Evolutionary conservation across 306 rosid species (phyloP).

Genomic region (Fragaria vesca): DNA sequence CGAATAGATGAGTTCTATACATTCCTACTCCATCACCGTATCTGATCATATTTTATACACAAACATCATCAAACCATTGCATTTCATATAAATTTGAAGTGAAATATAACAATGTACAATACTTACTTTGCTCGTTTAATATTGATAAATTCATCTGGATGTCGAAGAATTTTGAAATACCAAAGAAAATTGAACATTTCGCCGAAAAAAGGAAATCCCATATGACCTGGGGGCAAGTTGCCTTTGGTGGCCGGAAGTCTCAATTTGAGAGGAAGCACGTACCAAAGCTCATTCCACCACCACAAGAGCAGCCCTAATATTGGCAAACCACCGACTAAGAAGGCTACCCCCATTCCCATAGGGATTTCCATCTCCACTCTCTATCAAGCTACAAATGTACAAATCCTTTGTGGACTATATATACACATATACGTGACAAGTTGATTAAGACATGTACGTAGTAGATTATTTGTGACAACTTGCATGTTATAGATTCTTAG

Average conservation of each 20-base stretch:
- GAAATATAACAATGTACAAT: no score
- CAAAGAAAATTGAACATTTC: slow-evolving; percentile 33
- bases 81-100: no score
- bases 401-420: no score
- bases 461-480: no score
- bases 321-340: slow-evolving; percentile 20
- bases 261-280: slow-evolving; percentile 21
- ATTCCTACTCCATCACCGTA: slow-evolving; percentile 35
- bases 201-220: slow-evolving; percentile 31
- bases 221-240: slow-evolving; percentile 30
- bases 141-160: slow-evolving; percentile 43
- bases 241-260: background rate
- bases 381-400: no score
- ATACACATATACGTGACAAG: no score
- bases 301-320: slow-evolving; percentile 23
- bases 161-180: slow-evolving; percentile 45
- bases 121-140: slow-evolving; percentile 25
- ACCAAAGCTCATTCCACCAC: slow-evolving; percentile 41
- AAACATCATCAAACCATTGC: no score
- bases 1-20: slow-evolving; percentile 32
- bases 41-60: background rate
- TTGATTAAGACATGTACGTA: no score
- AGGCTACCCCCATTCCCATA: no score
- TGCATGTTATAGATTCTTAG: no score
- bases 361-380: no score